Percentiles rank a stretch among this genome's conserved stretches.
These are phyloP conservation scores for Podaxis sp. DNA, from an alignment of 768 basidiomycete species.

Conservation along the genomic window DNA sequence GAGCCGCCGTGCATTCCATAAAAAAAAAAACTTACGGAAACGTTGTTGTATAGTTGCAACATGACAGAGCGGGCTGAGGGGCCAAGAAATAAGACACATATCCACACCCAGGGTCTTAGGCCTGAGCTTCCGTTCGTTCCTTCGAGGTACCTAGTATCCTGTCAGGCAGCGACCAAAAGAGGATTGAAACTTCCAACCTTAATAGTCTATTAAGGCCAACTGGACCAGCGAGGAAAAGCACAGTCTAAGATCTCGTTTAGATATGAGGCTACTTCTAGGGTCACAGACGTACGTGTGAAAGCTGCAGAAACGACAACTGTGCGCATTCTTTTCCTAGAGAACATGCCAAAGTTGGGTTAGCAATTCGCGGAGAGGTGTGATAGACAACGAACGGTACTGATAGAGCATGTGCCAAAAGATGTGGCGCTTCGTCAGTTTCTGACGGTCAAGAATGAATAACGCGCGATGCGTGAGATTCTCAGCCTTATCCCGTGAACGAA, in stretches of 20 bases:
- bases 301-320: neutral
- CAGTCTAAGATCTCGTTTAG: conserved; percentile 21
- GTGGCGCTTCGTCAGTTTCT: neutral
- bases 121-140: conserved; percentile 43
- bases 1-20: neutral
- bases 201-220: conserved; percentile 42
- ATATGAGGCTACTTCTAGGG: conserved; percentile 27
- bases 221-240: conserved; percentile 34
- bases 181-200: conserved; percentile 21
- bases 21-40: conserved; percentile 42
- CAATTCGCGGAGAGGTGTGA: neutral
- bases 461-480: conserved; percentile 19
- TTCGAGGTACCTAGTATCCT: conserved; percentile 52
- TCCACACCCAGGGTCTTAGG: conserved; percentile 72
- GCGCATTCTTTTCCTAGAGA: neutral
- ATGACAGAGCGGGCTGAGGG: conserved; percentile 35
- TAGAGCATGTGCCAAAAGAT: conserved; percentile 1
- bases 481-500: conserved; percentile 55
- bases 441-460: neutral
- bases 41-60: conserved; percentile 53
- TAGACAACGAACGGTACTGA: neutral
- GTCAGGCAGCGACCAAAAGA: neutral
- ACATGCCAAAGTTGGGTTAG: neutral
- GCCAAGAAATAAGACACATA: conserved; percentile 23
- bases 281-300: conserved; percentile 23